Evolutionary conservation across 1,139 yeast species (phyloP).

Genomic region (Tardiomyces digboiensis): DNA sequence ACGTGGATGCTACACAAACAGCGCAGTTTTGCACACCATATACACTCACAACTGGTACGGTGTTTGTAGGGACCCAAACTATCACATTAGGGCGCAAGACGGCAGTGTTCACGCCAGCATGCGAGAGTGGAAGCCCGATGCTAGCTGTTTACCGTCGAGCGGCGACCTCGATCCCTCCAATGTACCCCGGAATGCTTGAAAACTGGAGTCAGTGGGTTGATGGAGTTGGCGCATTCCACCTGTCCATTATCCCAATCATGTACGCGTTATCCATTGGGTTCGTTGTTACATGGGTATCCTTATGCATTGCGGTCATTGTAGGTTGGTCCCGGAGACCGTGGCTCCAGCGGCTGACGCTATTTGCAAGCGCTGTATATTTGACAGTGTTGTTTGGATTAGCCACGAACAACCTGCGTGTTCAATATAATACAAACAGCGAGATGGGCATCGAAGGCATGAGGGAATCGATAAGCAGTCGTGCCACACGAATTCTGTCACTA

Average conservation of each 20-base stretch:
- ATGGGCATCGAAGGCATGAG: conserved; percentile 44
- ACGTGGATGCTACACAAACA: background rate
- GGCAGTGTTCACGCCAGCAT: background rate
- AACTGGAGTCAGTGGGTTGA: conserved; percentile 1
- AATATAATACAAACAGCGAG: conserved; percentile 39
- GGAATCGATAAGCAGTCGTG: conserved; percentile 33
- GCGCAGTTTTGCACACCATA: background rate
- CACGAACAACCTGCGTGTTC: conserved; percentile 35
- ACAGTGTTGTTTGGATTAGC: conserved; percentile 41
- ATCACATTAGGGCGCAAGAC: background rate
- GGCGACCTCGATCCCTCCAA: background rate
- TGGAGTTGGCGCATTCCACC: conserved; percentile 1
- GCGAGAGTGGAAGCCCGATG: background rate
- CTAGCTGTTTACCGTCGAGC: background rate
- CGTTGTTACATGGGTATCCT: conserved; percentile 16
- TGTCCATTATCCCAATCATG: background rate
- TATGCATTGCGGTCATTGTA: conserved; percentile 22
- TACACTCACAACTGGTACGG: background rate
- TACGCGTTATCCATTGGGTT: background rate
- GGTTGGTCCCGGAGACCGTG: conserved; percentile 28
- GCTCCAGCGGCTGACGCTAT: conserved; percentile 19
- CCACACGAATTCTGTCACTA: conserved; percentile 46
- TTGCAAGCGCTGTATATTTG: conserved; percentile 28
- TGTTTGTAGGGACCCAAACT: background rate
- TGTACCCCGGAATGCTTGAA: background rate